These are phyloP conservation scores for Tolypocladium capitatum DNA, from an alignment of 2,329 filamentous ascomycete species.

Conservation along the genomic window DNA sequence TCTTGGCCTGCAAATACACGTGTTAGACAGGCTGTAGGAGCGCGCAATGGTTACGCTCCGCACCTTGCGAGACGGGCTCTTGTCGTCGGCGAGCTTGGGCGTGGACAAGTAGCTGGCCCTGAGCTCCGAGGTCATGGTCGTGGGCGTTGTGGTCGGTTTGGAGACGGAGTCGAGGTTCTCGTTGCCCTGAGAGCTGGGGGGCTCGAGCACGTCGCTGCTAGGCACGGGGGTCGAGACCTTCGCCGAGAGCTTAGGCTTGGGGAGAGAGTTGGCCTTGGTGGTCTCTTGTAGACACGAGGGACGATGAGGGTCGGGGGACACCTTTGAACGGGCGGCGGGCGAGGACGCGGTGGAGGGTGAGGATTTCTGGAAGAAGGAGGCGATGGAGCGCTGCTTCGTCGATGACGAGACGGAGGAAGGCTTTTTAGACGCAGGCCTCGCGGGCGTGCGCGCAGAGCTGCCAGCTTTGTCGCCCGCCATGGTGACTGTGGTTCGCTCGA, in stretches of 20 bases:
- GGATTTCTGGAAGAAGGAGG: constrained; percentile 31
- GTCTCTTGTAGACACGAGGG: constrained; percentile 26
- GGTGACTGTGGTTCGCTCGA: constrained; percentile 1
- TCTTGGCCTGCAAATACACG: constrained; percentile 28
- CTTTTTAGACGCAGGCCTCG: constrained; percentile 15
- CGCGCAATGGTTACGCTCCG: background rate
- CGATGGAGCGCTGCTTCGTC: constrained; percentile 28
- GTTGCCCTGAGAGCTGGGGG: constrained; percentile 57
- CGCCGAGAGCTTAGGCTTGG: constrained; percentile 19
- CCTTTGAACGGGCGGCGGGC: constrained; percentile 19
- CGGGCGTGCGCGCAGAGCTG: constrained; percentile 18
- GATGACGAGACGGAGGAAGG: constrained; percentile 16
- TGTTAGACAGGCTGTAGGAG: background rate
- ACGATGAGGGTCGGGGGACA: constrained; percentile 16
- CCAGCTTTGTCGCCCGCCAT: constrained; percentile 18
- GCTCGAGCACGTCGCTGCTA: constrained; percentile 63
- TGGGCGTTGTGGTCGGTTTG: constrained; percentile 33
- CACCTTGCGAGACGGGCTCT: constrained; percentile 75
- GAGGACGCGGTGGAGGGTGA: constrained; percentile 19
- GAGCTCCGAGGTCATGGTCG: constrained; percentile 16
- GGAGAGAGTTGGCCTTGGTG: constrained; percentile 26
- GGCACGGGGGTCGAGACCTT: constrained; percentile 55
- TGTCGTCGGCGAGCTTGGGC: constrained; percentile 25
- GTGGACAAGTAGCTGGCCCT: background rate
- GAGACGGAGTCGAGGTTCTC: constrained; percentile 32